phyloP scores from a whole-genome alignment of 2,329 filamentous ascomycete species.

The Epichloe coenophiala region DNA sequence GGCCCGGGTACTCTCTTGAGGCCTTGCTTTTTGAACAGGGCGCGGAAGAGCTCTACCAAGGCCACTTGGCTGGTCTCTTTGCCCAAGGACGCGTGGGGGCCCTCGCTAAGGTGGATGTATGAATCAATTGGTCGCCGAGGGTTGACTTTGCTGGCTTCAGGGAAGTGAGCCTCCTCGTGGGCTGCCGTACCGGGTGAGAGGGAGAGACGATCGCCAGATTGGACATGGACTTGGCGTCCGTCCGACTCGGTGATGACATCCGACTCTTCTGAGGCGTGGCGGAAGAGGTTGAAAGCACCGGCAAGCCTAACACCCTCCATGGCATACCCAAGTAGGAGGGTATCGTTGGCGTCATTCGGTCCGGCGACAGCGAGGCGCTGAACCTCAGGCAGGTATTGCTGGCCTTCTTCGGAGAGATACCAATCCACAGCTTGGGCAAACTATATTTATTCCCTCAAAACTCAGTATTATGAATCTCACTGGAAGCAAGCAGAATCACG shows the following conservation, averaged over 20 bases:
- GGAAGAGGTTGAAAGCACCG: constrained; percentile 47
- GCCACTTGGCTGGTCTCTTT: constrained; percentile 46
- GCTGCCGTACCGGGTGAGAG: constrained; percentile 46
- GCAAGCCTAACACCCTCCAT: constrained; percentile 60
- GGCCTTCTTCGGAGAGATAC: constrained; percentile 47
- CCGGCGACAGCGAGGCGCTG: constrained; percentile 43
- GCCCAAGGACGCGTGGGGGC: constrained; percentile 51
- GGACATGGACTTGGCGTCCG: constrained; percentile 34
- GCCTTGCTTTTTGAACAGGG: constrained; percentile 46
- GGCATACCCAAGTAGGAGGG: constrained; percentile 53
- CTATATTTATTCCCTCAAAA: constrained; percentile 17
- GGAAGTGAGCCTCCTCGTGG: constrained; percentile 45
- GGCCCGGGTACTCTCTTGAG: constrained; percentile 47
- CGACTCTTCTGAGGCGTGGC: constrained; percentile 31
- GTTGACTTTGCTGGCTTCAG: constrained; percentile 45
- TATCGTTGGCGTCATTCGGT: constrained; percentile 43
- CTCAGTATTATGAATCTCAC: not conserved
- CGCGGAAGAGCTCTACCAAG: constrained; percentile 54
- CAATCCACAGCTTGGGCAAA: constrained; percentile 64
- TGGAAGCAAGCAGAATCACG: too few relatives aligned
- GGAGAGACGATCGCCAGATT: constrained; percentile 46
- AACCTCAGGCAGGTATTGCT: constrained; percentile 44
- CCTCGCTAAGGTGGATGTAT: constrained; percentile 52
- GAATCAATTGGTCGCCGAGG: constrained; percentile 48
- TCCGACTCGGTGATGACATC: constrained; percentile 38